Conservation (phyloP, 2,329 filamentous ascomycete genomes). For the Verticillium alfalfae region DNA sequence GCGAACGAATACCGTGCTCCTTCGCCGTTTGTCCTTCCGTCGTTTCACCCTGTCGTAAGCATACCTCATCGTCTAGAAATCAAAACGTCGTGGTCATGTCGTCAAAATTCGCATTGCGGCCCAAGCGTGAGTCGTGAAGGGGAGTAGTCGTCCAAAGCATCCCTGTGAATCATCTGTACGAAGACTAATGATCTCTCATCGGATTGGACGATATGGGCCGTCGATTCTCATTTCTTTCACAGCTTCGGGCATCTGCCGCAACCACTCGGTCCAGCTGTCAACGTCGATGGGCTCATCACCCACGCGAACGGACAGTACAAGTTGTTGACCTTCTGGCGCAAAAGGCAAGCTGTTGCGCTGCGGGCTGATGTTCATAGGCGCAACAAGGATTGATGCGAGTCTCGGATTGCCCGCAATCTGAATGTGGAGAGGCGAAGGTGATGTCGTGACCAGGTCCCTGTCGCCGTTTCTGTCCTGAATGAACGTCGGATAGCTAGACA, state of each 20-base stretch:
- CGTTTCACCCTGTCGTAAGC: background rate
- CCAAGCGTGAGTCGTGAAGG: background rate
- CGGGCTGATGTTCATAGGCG: constrained; percentile 37
- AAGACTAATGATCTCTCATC: constrained; percentile 4
- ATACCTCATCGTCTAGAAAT: background rate
- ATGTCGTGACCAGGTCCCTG: constrained; percentile 39
- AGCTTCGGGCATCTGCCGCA: constrained; percentile 52
- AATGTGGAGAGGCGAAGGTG: constrained; percentile 49
- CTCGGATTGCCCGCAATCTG: constrained; percentile 48
- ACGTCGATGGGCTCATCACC: constrained; percentile 45
- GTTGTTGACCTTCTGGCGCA: constrained; percentile 38
- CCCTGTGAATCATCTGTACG: background rate
- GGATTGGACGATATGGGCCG: constrained; percentile 38
- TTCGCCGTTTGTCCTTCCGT: background rate
- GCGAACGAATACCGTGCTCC: background rate
- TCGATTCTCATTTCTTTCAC: constrained; percentile 51
- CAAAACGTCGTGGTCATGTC: background rate
- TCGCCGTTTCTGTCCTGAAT: constrained; percentile 44
- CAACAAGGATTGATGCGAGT: constrained; percentile 51
- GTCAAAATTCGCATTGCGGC: background rate
- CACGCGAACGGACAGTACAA: constrained; percentile 45
- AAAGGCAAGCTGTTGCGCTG: constrained; percentile 30
- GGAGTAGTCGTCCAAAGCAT: background rate
- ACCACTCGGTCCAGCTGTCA: constrained; percentile 53
- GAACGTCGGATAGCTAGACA: constrained; percentile 46